Percentiles rank a stretch among this genome's conserved stretches.
Conservation (phyloP, 257 asterid species). For the Solanum chiquidenum region DNA sequence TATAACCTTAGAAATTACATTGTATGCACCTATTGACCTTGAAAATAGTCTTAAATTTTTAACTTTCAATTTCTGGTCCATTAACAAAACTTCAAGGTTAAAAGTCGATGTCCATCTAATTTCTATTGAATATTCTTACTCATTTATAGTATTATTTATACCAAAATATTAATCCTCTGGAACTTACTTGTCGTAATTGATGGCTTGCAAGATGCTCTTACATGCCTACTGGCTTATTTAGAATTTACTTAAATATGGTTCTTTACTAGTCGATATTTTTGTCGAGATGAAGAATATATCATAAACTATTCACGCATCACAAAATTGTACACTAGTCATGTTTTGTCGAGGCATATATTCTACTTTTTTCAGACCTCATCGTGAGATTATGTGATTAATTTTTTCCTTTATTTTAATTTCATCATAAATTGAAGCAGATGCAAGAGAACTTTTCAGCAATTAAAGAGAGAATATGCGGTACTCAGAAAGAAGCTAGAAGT, state of each 20-base stretch:
- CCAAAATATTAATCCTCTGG: neutral
- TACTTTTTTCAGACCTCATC: neutral
- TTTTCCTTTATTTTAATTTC: neutral
- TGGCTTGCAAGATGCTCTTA: neutral
- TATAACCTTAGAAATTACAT: no score
- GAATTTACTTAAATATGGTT: neutral
- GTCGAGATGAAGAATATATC: neutral
- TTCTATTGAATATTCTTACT: no score
- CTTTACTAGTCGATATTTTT: neutral
- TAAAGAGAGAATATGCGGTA: conserved; percentile 59
- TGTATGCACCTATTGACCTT: neutral
- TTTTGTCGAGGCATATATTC: neutral
- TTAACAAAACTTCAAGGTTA: neutral
- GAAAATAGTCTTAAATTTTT: neutral
- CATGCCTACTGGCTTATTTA: neutral
- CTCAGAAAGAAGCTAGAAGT: conserved; percentile 60
- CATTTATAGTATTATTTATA: no score
- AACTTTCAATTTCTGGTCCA: no score
- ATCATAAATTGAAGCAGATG: conserved; percentile 29
- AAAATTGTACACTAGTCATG: neutral
- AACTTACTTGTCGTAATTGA: neutral
- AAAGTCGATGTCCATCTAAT: no score
- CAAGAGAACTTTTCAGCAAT: conserved; percentile 53
- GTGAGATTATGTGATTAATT: neutral
- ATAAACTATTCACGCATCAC: neutral